These are phyloP conservation scores for Heritiera littoralis DNA, from an alignment of 345 rosid species.

Conservation along the genomic window DNA sequence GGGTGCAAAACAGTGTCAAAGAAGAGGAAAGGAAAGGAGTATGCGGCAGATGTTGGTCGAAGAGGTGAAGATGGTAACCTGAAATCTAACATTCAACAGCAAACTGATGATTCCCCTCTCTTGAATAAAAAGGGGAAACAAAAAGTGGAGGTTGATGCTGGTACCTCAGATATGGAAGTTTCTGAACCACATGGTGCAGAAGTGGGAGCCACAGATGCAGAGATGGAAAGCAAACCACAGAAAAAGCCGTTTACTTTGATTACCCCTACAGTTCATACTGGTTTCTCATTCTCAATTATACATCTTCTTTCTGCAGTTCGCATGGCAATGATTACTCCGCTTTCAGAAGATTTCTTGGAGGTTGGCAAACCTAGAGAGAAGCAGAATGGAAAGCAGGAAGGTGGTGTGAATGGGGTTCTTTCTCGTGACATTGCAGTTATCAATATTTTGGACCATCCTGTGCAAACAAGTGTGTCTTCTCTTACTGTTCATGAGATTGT, in stretches of 20 bases:
- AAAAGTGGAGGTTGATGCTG: conserved; percentile 59
- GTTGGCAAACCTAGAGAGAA: conserved; percentile 50
- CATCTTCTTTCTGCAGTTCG: conserved; percentile 99
- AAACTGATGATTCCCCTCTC: conserved; percentile 45
- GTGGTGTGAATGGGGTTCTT: conserved; percentile 44
- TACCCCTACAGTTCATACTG: conserved; percentile 89
- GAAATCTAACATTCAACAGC: conserved; percentile 37
- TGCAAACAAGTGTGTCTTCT: conserved; percentile 52
- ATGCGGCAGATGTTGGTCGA: conserved; percentile 43
- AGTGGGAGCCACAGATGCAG: conserved; percentile 50
- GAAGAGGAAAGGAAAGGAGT: conserved; percentile 70
- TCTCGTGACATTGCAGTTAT: conserved; percentile 44
- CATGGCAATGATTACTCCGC: conserved; percentile 69
- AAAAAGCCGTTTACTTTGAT: conserved; percentile 86
- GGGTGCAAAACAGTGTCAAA: conserved; percentile 57
- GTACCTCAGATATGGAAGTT: conserved; percentile 51
- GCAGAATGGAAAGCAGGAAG: conserved; percentile 49
- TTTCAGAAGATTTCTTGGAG: conserved; percentile 65
- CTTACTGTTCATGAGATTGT: conserved; percentile 93
- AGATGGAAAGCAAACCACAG: conserved; percentile 68
- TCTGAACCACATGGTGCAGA: conserved; percentile 52
- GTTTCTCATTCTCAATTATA: conserved; percentile 90
- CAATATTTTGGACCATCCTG: conserved; percentile 43
- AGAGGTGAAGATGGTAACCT: conserved; percentile 45
- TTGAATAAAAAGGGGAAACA: conserved; percentile 69